Percentiles rank a stretch among this genome's conserved stretches.
Conservation (phyloP, 352 stramenopile species). For the Globisporangium spiculum region DNA sequence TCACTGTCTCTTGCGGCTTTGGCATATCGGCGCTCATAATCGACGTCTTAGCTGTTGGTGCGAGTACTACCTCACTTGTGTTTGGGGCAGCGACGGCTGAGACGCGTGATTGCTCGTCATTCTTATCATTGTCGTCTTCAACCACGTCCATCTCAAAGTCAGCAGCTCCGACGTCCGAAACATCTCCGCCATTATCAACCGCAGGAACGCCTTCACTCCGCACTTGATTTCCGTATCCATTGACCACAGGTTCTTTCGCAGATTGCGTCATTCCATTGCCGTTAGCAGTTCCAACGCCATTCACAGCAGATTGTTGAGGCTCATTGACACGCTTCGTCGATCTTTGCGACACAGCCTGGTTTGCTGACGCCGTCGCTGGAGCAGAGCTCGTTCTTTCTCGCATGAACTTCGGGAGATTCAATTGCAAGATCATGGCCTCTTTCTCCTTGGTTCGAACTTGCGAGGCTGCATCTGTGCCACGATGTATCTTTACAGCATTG, state of each 20-base stretch:
- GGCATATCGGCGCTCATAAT: neutral
- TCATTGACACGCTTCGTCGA: neutral
- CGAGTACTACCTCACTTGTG: neutral
- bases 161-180: slow-evolving; percentile 38
- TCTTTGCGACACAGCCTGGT: neutral
- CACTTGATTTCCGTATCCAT: neutral
- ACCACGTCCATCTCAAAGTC: slow-evolving; percentile 29
- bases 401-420: slow-evolving; percentile 5
- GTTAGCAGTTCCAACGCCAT: neutral
- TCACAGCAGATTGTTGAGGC: neutral
- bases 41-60: neutral
- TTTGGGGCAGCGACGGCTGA: neutral
- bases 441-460: neutral
- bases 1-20: neutral
- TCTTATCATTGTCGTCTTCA: neutral
- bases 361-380: neutral
- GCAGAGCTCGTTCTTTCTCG: neutral
- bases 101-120: neutral
- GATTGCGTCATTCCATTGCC: neutral
- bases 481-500: neutral
- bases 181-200: slow-evolving; percentile 24
- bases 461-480: neutral
- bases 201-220: slow-evolving; percentile 3
- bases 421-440: neutral
- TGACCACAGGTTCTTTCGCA: neutral